Conservation (phyloP, 306 rosid species). For the Citrullus colocynthis region DNA sequence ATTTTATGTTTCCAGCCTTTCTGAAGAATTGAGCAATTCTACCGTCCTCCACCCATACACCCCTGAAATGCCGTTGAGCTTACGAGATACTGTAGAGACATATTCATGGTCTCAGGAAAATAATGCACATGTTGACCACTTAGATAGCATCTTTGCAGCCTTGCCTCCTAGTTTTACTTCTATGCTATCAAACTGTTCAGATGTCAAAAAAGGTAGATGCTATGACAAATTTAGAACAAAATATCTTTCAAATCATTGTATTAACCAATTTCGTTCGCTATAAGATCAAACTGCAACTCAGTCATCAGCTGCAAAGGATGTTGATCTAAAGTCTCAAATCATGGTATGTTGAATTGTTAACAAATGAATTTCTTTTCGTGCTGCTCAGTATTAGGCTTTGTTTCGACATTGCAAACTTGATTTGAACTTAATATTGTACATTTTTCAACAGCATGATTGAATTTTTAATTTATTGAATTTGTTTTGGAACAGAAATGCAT, state of each 20-base stretch:
- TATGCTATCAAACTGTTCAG: conserved; percentile 34
- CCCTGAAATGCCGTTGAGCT: conserved; percentile 42
- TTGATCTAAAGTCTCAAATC: conserved; percentile 52
- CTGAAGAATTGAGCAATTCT: conserved; percentile 33
- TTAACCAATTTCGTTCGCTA: conserved; percentile 9
- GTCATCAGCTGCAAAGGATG: conserved; percentile 25
- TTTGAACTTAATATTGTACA: neutral
- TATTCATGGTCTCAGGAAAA: conserved; percentile 23
- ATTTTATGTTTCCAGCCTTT: conserved; percentile 32
- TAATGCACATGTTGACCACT: conserved; percentile 11
- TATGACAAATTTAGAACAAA: neutral
- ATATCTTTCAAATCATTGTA: conserved; percentile 10
- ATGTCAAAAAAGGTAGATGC: conserved; percentile 35
- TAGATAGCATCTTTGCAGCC: conserved; percentile 31
- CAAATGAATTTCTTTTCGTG: neutral
- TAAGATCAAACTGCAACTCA: conserved; percentile 25
- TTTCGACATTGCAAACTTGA: neutral
- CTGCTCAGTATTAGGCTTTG: conserved; percentile 9
- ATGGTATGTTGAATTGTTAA: conserved; percentile 26
- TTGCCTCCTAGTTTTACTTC: conserved; percentile 80
- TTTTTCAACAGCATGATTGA: neutral
- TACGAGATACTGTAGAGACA: conserved; percentile 16
- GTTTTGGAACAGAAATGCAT: conserved; percentile 55
- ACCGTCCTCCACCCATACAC: conserved; percentile 25
- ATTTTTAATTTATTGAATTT: conserved; percentile 11